Evolutionary conservation across 1,139 yeast species (phyloP), one percentile per base, ranked within the genome.

Genomic region (Sporopachydermia cereana): DNA sequence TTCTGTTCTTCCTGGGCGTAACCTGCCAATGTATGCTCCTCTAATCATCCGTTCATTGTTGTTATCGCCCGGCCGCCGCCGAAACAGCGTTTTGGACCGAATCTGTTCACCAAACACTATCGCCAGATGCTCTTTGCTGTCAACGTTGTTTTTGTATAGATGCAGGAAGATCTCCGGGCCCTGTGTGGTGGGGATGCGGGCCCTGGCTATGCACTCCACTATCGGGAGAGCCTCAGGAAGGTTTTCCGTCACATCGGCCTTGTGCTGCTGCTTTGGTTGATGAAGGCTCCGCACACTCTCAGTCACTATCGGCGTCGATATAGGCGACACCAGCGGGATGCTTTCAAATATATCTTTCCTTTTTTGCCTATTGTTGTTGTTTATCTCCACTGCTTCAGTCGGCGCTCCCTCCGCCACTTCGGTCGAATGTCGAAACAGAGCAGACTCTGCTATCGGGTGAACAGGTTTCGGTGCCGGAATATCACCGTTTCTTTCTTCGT

Each of bases 71-170:
- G 67, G 67, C 44, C 86, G 68, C 44, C 64, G 64, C 39, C 68
- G 73, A 63, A 77, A 91, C 46, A 93, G 68, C 2, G 89, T 69
- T 58, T 74, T 71, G 2, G 96, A 85, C 52, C 95, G 71, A 44
- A 93, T 79, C 54, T 84, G 84, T 57, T 86, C 95, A 7, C 98
- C 97, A 64, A 91, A 91, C 2, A 91, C 98, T 49, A 93, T 91
- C 7, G 98, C 98, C 55, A 93, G 68, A 63, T 93, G 99, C 63
- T 93, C 99, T 62, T 93, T 93, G 48, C 77, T 71, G 63, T 93
- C 99, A 47, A 81, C 66, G 57, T 86, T 78, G 59, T 91, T 91
- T 46, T 83, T 74, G 64, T 91, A 93, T 44, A 93, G 64, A 64
- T 93, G 98, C 47, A 93, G 68, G 55, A 88, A 93, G 46, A 89